A percentile compares a stretch with the other conserved stretches of the same genome.
Conservation (phyloP, 192 early-diverging fungal species). For the Backusella tarrabulga region DNA sequence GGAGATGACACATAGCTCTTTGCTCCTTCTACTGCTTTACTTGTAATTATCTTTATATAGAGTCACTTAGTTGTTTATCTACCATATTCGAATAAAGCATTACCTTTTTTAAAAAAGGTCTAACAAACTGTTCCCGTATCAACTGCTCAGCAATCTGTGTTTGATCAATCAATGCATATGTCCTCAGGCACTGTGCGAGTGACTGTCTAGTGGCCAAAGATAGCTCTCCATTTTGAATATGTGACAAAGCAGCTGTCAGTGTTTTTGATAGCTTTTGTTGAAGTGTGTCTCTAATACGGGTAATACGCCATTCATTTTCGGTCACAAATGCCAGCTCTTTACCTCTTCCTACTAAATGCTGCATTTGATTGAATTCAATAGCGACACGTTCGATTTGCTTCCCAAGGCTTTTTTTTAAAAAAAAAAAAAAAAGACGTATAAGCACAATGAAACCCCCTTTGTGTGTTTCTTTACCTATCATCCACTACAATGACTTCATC, state of each 20-base stretch:
- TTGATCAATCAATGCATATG: constrained; percentile 73
- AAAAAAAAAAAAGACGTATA: not conserved
- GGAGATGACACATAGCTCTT: not conserved
- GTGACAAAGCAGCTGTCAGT: constrained; percentile 48
- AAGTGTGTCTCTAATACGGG: constrained; percentile 71
- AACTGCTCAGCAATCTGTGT: constrained; percentile 61
- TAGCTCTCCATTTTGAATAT: constrained; percentile 25
- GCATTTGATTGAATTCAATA: constrained; percentile 84
- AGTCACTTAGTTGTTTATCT: not conserved
- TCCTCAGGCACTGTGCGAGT: constrained; percentile 69
- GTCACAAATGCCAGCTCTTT: constrained; percentile 63
- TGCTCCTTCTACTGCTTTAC: not conserved
- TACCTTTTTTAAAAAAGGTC: constrained; percentile 57
- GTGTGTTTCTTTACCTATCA: constrained; percentile 1
- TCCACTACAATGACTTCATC: not conserved
- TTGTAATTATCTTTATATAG: constrained; percentile 2
- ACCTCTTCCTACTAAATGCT: constrained; percentile 66
- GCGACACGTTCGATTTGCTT: constrained; percentile 83
- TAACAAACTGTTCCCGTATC: constrained; percentile 54
- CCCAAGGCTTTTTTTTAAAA: constrained; percentile 37
- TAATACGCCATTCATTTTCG: constrained; percentile 74
- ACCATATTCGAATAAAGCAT: not conserved
- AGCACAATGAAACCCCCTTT: not conserved
- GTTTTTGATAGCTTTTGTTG: constrained; percentile 57
- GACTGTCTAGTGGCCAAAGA: constrained; percentile 39